These are phyloP conservation scores for Balakata baccata DNA, from an alignment of 345 rosid species.

Conservation along the genomic window DNA sequence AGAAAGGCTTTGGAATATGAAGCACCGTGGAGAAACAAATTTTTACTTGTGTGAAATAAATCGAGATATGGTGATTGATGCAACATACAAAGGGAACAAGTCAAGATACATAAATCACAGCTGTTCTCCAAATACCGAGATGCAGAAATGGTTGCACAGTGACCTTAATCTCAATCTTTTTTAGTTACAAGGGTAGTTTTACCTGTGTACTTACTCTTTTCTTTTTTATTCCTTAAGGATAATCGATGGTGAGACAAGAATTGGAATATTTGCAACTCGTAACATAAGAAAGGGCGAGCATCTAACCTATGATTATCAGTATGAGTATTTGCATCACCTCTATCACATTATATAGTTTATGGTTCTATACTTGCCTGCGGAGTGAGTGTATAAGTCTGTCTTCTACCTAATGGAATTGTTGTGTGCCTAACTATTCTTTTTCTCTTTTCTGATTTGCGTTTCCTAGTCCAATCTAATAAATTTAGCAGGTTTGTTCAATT, in stretches of 20 bases:
- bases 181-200: slow-evolving; percentile 7
- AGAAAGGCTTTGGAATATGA: slow-evolving; percentile 94
- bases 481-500: slow-evolving; percentile 93
- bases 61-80: slow-evolving; percentile 93
- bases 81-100: slow-evolving; percentile 90
- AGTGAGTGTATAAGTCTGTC: background rate
- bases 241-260: slow-evolving; percentile 94
- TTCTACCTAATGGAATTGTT: background rate
- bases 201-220: slow-evolving; percentile 6
- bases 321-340: slow-evolving; percentile 35
- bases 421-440: background rate
- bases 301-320: slow-evolving; percentile 94
- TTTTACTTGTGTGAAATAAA: slow-evolving; percentile 92
- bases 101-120: slow-evolving; percentile 96
- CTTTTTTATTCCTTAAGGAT: slow-evolving; percentile 46
- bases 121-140: slow-evolving; percentile 87
- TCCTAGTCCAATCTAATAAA: slow-evolving; percentile 42
- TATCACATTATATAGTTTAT: slow-evolving; percentile 4
- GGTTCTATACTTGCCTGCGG: background rate
- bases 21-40: slow-evolving; percentile 73
- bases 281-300: slow-evolving; percentile 81
- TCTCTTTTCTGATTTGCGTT: background rate
- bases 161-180: slow-evolving; percentile 21
- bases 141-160: slow-evolving; percentile 86
- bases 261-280: slow-evolving; percentile 80